Base-by-base conservation (phyloP, 345 rosid species). In the Populus euphratica region DNA sequence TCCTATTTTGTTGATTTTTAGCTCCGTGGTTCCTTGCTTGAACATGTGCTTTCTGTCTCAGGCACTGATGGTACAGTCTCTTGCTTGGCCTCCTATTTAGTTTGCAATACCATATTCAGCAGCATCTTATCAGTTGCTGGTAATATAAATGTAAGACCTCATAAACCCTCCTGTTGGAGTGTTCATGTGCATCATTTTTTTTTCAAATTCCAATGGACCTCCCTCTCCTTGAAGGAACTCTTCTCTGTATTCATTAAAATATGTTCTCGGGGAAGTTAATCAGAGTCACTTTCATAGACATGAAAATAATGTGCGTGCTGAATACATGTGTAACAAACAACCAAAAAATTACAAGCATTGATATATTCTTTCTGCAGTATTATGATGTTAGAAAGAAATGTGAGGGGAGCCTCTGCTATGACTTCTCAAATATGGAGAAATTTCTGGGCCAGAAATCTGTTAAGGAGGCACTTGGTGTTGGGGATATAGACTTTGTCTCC, bases 401-500 rank as follows among this genome's bases (percentile, higher is more conserved):
- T 8, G 90, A 68, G 78, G 98, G 97, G 62, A 90, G 87, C 82
- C 86, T 94, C 69, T 96, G 99, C 89, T 96, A 96, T 66, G 99
- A 96, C 84, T 94, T 96, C 92, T 96, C 98, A n/a, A 88, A 92
- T 89, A 86, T 94, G 99, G 99, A 92, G 90, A 89, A 89, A 75
- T 94, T 88, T 83, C 81, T 96, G 82, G 90, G 85, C 84, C 86
- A 86, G 83, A 81, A 90, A 74, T 76, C 94, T 9, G 96, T 94
- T 69, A 89, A 88, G 80, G 95, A 87, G 61, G 85, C 94, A 27
- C 94, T 94, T 69, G 97, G 94, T 69, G 98, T 96, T 63, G 95
- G 93, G 81, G 85, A 87, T 75, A 85, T 94, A 72, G 91, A 89
- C 62, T 96, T 96, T 56, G 99, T 94, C 66, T 94, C 98, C 35